Evolutionary conservation across 2,329 filamentous ascomycete species (phyloP), one percentile per base, ranked within the genome.

Genomic region (Aspergillus puulaauensis): DNA sequence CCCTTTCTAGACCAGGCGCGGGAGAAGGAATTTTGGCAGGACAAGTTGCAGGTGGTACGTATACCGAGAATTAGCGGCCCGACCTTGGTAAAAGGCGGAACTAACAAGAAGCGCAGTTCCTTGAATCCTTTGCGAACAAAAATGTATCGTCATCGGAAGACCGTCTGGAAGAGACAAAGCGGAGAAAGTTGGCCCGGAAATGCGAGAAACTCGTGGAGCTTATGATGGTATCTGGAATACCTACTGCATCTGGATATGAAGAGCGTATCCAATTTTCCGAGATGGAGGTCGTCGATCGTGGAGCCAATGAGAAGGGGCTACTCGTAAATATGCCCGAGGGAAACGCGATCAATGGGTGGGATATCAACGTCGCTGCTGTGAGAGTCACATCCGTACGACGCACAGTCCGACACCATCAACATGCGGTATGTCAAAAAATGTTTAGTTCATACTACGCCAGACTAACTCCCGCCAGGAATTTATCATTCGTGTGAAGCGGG

Each of bases 1-100:
- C 95, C 95, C 1, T 99, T 99, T 71, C 84, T 99, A 63, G 92
- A 99, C 76, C 91, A 96, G 81, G 95, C 95, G 21, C 89, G 86
- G 70, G 95, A 99, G 83, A 96, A 98, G 83, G 95, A 99, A 77
- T 99, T 99, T 70, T 99, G 95, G 95, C 95, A 99, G 78, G 92
- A 98, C 73, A 98, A 96, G 75, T 80, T 99, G 60, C 95, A 99
- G 80, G 86, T 93, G 71, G 91, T 96, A 78, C 66, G 90, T 87
- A 56, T 46, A 39, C 15, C 46, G 43, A 19, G 61, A 17, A 40
- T 39, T 33, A n/a, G n/a, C 24, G 24, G n/a, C 33, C 44, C 11
- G 35, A n/a, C 24, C 17, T 41, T 24, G 19, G 12, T 27, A 15
- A 9, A 39, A 11, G 14, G 11, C 6, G 19, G 43, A 46, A 39